These are phyloP conservation scores for Phytophthora capsici DNA, from an alignment of 352 stramenopile species.

Conservation along the genomic window DNA sequence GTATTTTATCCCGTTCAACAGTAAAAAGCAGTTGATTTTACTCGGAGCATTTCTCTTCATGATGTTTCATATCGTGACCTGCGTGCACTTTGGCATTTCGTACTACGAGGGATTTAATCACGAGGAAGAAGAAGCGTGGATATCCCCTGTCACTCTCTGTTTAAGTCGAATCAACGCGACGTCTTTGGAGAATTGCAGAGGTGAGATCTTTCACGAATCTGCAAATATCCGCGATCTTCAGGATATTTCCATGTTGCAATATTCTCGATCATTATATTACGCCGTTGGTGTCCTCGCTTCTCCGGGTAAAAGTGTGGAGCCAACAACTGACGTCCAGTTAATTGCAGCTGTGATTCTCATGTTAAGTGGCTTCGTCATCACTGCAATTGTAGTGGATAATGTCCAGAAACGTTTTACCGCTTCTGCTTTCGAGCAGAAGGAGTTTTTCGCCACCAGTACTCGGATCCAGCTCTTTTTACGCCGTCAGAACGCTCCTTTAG, in stretches of 20 bases:
- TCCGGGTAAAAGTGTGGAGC: conserved; percentile 53
- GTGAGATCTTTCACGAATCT: conserved; percentile 2
- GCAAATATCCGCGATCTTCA: conserved; percentile 18
- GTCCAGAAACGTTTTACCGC: conserved; percentile 64
- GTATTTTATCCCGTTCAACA: conserved; percentile 53
- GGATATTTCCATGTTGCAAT: conserved; percentile 32
- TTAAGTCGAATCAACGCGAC: conserved; percentile 24
- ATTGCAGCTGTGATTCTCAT: conserved; percentile 51
- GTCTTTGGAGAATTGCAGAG: conserved; percentile 21
- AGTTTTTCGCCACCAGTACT: conserved; percentile 58
- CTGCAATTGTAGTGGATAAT: conserved; percentile 53
- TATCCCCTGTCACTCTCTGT: conserved; percentile 35
- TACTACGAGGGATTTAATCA: conserved; percentile 46
- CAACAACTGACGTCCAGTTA: conserved; percentile 43
- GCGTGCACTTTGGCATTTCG: conserved; percentile 47
- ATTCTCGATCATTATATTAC: conserved; percentile 51
- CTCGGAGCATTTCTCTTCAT: conserved; percentile 52
- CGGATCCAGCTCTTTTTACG: conserved; percentile 63
- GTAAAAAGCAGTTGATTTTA: conserved; percentile 46
- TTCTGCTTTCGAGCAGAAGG: conserved; percentile 62
- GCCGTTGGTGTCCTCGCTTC: conserved; percentile 48
- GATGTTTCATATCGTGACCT: conserved; percentile 62
- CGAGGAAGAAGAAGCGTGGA: conserved; percentile 39
- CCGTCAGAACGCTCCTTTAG: conserved; percentile 51
- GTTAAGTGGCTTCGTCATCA: conserved; percentile 52